Evolutionary conservation across 257 asterid genomes (phyloP), one percentile per base, ranked within the genome.

Genomic region (Buddleja alternifolia): DNA sequence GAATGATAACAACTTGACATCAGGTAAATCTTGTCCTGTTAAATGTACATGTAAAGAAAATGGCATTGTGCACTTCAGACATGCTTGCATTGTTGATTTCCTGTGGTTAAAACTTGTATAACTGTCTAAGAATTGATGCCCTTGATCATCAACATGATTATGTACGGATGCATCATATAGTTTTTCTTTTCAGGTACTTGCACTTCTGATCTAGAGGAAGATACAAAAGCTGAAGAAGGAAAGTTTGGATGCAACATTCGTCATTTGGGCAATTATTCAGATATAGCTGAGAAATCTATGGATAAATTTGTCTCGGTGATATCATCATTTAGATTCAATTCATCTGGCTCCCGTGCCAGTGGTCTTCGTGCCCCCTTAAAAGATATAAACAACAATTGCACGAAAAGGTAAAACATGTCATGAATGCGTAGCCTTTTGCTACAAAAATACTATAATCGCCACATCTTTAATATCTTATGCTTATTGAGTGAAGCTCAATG

Each of bases 281-380:
- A 87, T 57, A 87, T 90, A 80, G 93, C 97, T 0, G 96, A 87
- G 81, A 88, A 85, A 69, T 90, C 99, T 9, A 80, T 93, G 84
- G 96, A 93, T 10, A 88, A 76, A 15, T 90, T 93, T 71, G 91
- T 84, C 46, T 85, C 96, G 0, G 85, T 83, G 51, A 71, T 93
- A 59, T 93, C 99, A 62, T 88, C 99, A 29, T 93, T 84, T 74
- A 82, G 77, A 72, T 93, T 76, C 85, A 85, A 78, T 67, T 78
- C 87, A 54, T 79, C 81, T 29, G 99, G 99, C 61, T 88, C 96
- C 17, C 92, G 97, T 71, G 97, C 93, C 10, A 88, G 95, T 75
- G 97, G 97, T 37, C 97, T 93, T 60, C 97, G 99, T 59, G 83
- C 99, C n/a, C 97, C 99, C 65, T 71, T 93, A 8, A 90, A 81